A percentile compares a stretch with the other conserved stretches of the same genome.
Conservation (phyloP, 768 basidiomycete genomes). For the Megacollybia marginata region DNA sequence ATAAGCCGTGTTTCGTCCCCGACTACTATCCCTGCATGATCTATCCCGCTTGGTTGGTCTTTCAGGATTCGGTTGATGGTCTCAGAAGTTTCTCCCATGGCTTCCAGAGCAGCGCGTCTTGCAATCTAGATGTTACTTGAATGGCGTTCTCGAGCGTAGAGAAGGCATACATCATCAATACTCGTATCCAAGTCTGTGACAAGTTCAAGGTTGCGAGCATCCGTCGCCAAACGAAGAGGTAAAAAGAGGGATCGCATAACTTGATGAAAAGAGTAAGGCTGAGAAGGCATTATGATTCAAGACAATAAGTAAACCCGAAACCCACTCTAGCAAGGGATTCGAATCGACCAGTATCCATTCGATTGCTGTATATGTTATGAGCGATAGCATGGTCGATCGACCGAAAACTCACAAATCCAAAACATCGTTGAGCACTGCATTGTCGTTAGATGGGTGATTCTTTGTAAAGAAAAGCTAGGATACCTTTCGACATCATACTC, state of each 20-base stretch:
- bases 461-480: conserved; percentile 4
- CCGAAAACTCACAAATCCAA: conserved; percentile 41
- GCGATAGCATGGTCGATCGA: not conserved
- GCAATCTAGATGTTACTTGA: conserved; percentile 27
- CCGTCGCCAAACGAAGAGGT: conserved; percentile 46
- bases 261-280: conserved; percentile 56
- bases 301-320: not conserved
- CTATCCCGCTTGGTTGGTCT: conserved; percentile 21
- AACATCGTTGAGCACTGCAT: conserved; percentile 53
- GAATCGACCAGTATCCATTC: conserved; percentile 67
- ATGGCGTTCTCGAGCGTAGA: not conserved
- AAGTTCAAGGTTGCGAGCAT: conserved; percentile 52
- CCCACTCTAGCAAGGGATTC: conserved; percentile 40
- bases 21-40: conserved; percentile 46
- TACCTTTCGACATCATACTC: conserved; percentile 68
- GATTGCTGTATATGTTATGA: conserved; percentile 31
- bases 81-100: conserved; percentile 30
- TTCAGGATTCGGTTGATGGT: conserved; percentile 19
- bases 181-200: conserved; percentile 45
- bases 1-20: conserved; percentile 65
- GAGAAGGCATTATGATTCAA: not conserved
- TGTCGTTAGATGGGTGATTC: not conserved
- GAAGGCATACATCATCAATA: conserved; percentile 37
- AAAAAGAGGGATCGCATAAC: conserved; percentile 53
- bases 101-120: conserved; percentile 34